Evolutionary conservation across 352 stramenopile species (phyloP).

Genomic region (Phytophthora cactorum): DNA sequence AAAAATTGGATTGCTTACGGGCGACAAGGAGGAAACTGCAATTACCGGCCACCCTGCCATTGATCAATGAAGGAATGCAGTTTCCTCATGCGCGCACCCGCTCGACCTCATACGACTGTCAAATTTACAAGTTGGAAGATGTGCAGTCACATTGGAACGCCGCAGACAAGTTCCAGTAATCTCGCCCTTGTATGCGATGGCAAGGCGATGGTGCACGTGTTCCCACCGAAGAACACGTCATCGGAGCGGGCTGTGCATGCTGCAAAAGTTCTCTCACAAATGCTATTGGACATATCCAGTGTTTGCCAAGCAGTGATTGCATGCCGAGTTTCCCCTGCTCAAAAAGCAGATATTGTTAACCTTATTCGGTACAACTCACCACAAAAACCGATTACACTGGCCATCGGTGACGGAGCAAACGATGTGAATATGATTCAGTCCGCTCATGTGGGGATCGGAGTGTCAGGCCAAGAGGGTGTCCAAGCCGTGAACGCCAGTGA

Average conservation of each 20-base stretch:
- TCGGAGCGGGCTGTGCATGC: conserved; percentile 42
- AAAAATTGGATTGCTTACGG: conserved; percentile 97
- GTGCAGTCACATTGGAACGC: conserved; percentile 55
- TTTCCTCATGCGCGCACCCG: too few relatives aligned
- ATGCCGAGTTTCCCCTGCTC: conserved; percentile 81
- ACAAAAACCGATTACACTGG: conserved; percentile 81
- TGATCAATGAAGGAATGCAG: conserved; percentile 76
- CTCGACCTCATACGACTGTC: too few relatives aligned
- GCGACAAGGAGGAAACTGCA: conserved; percentile 95
- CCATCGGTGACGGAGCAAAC: conserved; percentile 95
- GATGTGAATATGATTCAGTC: conserved; percentile 97
- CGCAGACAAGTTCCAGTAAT: conserved; percentile 52
- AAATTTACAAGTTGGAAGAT: conserved; percentile 50
- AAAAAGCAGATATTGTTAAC: conserved; percentile 85
- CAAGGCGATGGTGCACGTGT: conserved; percentile 77
- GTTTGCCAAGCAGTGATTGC: conserved; percentile 77
- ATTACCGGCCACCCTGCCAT: conserved; percentile 88
- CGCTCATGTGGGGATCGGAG: conserved; percentile 94
- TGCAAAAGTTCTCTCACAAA: conserved; percentile 51
- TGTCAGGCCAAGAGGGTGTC: conserved; percentile 91
- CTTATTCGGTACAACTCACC: conserved; percentile 61
- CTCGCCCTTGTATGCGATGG: conserved; percentile 72
- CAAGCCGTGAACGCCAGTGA: conserved; percentile 93
- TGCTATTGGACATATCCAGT: conserved; percentile 63
- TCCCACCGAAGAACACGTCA: conserved; percentile 56